Conservation (phyloP, 2,329 filamentous ascomycete species). For the Verticillium zaregamsianum region DNA sequence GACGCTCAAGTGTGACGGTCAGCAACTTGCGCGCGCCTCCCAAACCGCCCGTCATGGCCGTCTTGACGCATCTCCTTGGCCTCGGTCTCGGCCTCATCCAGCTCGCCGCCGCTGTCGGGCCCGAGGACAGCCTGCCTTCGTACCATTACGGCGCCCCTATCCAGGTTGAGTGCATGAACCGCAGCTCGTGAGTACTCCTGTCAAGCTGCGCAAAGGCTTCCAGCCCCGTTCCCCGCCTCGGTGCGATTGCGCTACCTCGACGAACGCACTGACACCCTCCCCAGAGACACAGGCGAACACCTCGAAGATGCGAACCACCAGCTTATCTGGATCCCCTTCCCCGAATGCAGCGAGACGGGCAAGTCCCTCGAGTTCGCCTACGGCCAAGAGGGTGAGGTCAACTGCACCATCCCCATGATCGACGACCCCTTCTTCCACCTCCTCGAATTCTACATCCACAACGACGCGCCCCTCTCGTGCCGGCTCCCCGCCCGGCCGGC, state of each 20-base stretch:
- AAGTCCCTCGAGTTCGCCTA: slow-evolving; percentile 81
- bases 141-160: slow-evolving; percentile 66
- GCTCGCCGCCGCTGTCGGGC: slow-evolving; percentile 20
- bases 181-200: slow-evolving; percentile 58
- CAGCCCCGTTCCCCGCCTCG: not conserved
- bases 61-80: not conserved
- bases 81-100: slow-evolving; percentile 6
- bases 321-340: slow-evolving; percentile 89
- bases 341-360: slow-evolving; percentile 81
- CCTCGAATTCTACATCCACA: slow-evolving; percentile 96
- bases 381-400: slow-evolving; percentile 74
- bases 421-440: slow-evolving; percentile 81
- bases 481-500: slow-evolving; percentile 77
- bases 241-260: not conserved
- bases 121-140: slow-evolving; percentile 47
- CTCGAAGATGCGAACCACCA: slow-evolving; percentile 64
- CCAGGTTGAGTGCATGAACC: slow-evolving; percentile 68
- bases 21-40: not conserved
- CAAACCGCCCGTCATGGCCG: not conserved
- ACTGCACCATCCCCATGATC: slow-evolving; percentile 77
- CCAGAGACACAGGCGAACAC: slow-evolving; percentile 83
- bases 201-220: not conserved
- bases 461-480: slow-evolving; percentile 88
- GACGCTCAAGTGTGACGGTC: not conserved
- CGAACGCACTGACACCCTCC: not conserved